These are phyloP conservation scores for Physcomitrium patens DNA, from an alignment of 225 moss, liverwort and hornwort genomes.

Conservation along the genomic window DNA sequence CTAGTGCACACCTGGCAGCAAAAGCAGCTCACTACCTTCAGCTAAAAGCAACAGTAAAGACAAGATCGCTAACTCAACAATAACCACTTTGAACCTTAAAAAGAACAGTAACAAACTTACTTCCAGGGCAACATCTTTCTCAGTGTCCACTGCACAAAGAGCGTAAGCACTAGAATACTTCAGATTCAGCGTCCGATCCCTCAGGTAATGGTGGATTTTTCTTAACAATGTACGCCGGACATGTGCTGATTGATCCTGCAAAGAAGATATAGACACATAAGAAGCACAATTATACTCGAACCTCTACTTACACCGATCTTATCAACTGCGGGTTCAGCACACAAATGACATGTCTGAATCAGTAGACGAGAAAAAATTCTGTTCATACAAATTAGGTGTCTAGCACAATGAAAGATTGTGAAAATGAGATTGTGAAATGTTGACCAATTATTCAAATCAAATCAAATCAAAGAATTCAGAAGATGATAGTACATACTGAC, in stretches of 20 bases:
- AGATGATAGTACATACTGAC: not conserved
- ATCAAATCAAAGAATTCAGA: not conserved
- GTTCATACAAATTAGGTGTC: not conserved
- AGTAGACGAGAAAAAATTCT: not conserved
- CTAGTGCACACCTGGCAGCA: not conserved
- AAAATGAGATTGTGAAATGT: not conserved
- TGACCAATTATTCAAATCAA: not conserved
- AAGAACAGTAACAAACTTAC: conserved; percentile 46
- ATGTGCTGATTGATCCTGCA: conserved; percentile 75
- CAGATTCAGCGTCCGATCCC: conserved; percentile 70
- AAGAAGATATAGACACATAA: conserved; percentile 18
- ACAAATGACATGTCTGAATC: not conserved
- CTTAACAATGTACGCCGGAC: conserved; percentile 65
- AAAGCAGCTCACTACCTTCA: conserved; percentile 2
- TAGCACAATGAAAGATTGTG: not conserved
- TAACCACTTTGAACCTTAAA: not conserved
- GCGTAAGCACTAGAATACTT: conserved; percentile 88
- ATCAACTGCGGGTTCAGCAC: conserved; percentile 15
- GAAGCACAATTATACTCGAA: not conserved
- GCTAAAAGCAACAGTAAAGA: not conserved
- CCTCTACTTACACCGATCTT: not conserved
- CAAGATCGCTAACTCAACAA: not conserved
- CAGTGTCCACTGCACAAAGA: conserved; percentile 64
- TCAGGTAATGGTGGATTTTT: conserved; percentile 77
- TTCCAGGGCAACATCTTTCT: conserved; percentile 65